Conservation (phyloP, 176 grass and related monocot species). For the Oryza rufipogon region DNA sequence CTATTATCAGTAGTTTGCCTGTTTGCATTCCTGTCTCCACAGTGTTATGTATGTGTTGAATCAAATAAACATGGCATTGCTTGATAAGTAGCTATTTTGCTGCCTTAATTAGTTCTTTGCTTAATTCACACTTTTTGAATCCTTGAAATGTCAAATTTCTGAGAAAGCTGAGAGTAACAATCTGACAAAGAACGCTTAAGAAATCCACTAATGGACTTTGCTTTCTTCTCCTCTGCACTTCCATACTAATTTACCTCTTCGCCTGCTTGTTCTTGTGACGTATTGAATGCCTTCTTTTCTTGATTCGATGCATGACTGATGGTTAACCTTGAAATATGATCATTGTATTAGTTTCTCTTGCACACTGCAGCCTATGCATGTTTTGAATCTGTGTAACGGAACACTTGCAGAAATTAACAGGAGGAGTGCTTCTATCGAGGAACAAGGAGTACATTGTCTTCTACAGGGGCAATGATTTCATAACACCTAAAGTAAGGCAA, state of each 20-base stretch:
- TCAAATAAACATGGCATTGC: neutral
- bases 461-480: slow-evolving; percentile 96
- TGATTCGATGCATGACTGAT: neutral
- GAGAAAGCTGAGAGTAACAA: neutral
- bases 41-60: neutral
- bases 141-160: neutral
- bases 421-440: slow-evolving; percentile 88
- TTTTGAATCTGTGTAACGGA: slow-evolving; percentile 44
- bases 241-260: slow-evolving; percentile 10
- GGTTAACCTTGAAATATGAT: slow-evolving; percentile 15
- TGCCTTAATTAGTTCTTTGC: slow-evolving; percentile 4
- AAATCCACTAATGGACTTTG: neutral
- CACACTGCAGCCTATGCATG: slow-evolving; percentile 7
- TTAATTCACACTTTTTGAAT: slow-evolving; percentile 5
- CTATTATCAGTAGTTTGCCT: neutral
- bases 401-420: slow-evolving; percentile 90
- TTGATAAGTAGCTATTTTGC: slow-evolving; percentile 15
- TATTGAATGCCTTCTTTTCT: slow-evolving; percentile 31
- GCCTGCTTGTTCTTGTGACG: neutral
- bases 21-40: neutral
- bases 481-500: slow-evolving; percentile 69
- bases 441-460: slow-evolving; percentile 94
- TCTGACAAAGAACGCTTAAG: neutral
- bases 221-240: neutral
- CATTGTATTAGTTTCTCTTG: slow-evolving; percentile 11